These are phyloP conservation scores for Xerocomus minutiporus DNA, from an alignment of 1,284 basidiomycete genomes.

Conservation along the genomic window DNA sequence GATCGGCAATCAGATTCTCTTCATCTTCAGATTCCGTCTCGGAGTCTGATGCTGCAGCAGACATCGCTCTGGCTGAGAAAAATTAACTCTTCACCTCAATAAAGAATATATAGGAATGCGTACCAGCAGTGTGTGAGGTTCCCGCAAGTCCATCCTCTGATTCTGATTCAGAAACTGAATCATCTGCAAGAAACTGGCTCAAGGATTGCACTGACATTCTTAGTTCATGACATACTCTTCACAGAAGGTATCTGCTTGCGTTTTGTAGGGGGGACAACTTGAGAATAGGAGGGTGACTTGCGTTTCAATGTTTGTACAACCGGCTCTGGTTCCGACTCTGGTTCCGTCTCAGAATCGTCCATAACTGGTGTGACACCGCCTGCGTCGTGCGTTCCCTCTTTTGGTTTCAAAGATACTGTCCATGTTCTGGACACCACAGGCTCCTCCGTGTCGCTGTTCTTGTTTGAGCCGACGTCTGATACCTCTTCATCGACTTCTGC, in stretches of 20 bases:
- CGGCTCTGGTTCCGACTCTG: conserved; percentile 35
- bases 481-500: conserved; percentile 33
- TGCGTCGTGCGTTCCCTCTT: conserved; percentile 3
- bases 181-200: conserved; percentile 15
- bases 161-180: conserved; percentile 43
- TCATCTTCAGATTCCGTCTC: conserved; percentile 46
- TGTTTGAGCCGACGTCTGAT: conserved; percentile 19
- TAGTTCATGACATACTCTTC: conserved; percentile 16
- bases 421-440: conserved; percentile 28
- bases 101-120: not conserved
- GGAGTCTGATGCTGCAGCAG: conserved; percentile 29
- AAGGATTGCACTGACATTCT: not conserved
- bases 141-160: conserved; percentile 30
- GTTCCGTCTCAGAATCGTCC: conserved; percentile 42
- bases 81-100: not conserved
- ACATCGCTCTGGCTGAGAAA: conserved; percentile 2
- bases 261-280: conserved; percentile 13
- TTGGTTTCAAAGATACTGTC: conserved; percentile 10
- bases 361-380: not conserved
- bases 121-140: conserved; percentile 9
- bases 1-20: conserved; percentile 29
- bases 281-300: conserved; percentile 20
- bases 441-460: conserved; percentile 19
- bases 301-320: conserved; percentile 18
- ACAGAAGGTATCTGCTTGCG: conserved; percentile 10